phyloP scores from a whole-genome alignment of 2,329 filamentous ascomycete genomes.

The Raffaelea ambrosiae region DNA sequence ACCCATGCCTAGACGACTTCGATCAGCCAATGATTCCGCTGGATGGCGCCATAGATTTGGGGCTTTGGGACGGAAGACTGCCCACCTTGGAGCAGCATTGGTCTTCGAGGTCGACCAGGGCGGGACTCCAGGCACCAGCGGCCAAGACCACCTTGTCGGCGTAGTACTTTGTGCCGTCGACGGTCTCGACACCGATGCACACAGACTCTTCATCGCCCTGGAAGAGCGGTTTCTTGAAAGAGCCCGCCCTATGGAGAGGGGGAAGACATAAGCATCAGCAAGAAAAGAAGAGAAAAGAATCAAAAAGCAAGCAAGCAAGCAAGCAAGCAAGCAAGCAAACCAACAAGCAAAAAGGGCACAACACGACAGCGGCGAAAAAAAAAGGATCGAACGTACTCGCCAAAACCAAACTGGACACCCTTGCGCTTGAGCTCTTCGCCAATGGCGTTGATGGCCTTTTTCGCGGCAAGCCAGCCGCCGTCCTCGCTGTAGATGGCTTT shows the following conservation, averaged over 20 bases:
- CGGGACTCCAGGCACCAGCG: constrained; percentile 27
- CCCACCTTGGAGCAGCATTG: constrained; percentile 25
- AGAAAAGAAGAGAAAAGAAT: too few species aligned
- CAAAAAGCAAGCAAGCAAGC: too few species aligned
- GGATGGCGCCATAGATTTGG: background rate
- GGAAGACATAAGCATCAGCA: background rate
- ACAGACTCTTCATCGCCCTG: background rate
- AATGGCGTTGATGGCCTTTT: constrained; percentile 25
- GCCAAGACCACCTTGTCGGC: constrained; percentile 20
- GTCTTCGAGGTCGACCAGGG: constrained; percentile 25
- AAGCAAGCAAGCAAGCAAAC: too few species aligned
- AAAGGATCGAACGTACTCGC: background rate
- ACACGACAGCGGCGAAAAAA: background rate
- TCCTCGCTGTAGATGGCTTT: constrained; percentile 33
- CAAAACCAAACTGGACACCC: constrained; percentile 5
- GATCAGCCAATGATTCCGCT: too few species aligned
- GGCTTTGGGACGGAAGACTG: background rate
- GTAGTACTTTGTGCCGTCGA: constrained; percentile 6
- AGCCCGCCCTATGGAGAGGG: background rate
- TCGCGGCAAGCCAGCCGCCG: constrained; percentile 32
- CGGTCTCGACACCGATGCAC: constrained; percentile 6
- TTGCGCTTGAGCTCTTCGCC: constrained; percentile 23
- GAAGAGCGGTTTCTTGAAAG: constrained; percentile 4
- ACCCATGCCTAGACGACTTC: constrained; percentile 32
- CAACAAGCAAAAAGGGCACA: too few species aligned